Evolutionary conservation across 768 basidiomycete genomes (phyloP).

Genomic region (Cystofilobasidium bisporidii): DNA sequence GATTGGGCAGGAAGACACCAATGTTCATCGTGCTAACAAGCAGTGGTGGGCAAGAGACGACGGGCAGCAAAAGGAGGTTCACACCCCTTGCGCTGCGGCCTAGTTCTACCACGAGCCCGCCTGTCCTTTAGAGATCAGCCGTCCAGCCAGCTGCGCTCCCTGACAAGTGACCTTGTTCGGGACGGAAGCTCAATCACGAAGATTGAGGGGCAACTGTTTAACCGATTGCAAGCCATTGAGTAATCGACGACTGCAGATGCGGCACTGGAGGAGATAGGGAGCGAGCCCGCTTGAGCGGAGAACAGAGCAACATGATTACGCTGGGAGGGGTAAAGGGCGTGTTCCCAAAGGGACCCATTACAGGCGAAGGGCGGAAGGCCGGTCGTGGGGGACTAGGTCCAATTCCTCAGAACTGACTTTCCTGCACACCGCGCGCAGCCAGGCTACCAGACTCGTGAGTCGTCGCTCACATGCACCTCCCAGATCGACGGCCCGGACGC

Average conservation of each 20-base stretch:
- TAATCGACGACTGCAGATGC: slow-evolving; percentile 7
- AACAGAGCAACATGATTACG: background rate
- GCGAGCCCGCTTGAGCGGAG: slow-evolving; percentile 1
- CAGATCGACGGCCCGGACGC: too few species aligned
- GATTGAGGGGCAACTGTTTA: background rate
- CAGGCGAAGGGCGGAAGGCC: background rate
- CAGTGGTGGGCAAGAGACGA: too few species aligned
- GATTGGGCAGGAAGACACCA: too few species aligned
- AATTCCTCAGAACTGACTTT: background rate
- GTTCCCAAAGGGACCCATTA: slow-evolving; percentile 12
- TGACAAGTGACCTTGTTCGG: slow-evolving; percentile 11
- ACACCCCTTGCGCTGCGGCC: slow-evolving; percentile 3
- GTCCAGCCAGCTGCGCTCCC: slow-evolving; percentile 3
- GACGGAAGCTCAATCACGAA: background rate
- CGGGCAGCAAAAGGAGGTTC: slow-evolving; percentile 8
- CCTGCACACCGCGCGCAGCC: too few species aligned
- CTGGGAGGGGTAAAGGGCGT: slow-evolving; percentile 1
- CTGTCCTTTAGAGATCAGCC: background rate
- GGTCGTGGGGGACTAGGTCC: background rate
- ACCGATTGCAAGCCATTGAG: slow-evolving; percentile 5
- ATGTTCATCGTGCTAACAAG: too few species aligned
- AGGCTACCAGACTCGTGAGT: too few species aligned
- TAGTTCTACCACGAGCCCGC: background rate
- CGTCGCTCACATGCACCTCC: too few species aligned
- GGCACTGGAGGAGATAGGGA: slow-evolving; percentile 7